Base-by-base conservation (phyloP, 73 alveolate species). In the Tetrahymena malaccensis region DNA sequence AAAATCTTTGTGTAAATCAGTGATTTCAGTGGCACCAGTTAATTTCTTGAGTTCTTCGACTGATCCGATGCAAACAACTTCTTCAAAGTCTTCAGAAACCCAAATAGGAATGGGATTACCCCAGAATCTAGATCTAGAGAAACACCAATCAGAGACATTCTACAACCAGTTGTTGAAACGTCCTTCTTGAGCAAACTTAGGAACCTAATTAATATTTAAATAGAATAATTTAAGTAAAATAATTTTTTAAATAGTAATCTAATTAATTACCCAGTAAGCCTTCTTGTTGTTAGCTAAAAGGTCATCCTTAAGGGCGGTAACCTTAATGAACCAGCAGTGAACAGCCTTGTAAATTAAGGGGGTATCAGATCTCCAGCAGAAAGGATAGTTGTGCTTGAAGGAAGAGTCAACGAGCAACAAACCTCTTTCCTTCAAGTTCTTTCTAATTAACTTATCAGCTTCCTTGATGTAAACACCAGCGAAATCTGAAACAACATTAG, bases 81-180 rank as follows among this genome's bases (percentile, higher is more conserved):
- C 99, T 95, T 99, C 99, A 95, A 98, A 97, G 95, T 99, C 99
- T 17, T 99, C 99, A 37, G 99, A 96, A 37, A 98, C 99, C 99
- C 99, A 99, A 94, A 99, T 96, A 2, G 99, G 99, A 84, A 99
- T 99, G 13, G 99, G 99, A 96, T 99, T 99, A 31, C 99, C 99
- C 99, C 99, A 98, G 89, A 89, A 98, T 96, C 99, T 98, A 94
- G 98, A 99, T 96, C 99, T 97, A 57, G 99, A 98, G 98, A 99
- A 98, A 97, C 99, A 99, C 99, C 99, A 99, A 96, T 99, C 99
- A 95, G 98, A 97, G 43, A 99, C 99, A 97, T 99, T 99, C 10
- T 98, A 98, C 34, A 99, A 99, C 99, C 99, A 99, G 97, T 99
- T 99, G 96, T 99, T 99, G 98, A 99, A 99, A 95, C 99, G 97